Percentiles rank a stretch among this genome's conserved stretches.
These are phyloP conservation scores for Chernovozyma sophiae-reginae DNA, from an alignment of 1,139 yeast genomes.

Conservation along the genomic window DNA sequence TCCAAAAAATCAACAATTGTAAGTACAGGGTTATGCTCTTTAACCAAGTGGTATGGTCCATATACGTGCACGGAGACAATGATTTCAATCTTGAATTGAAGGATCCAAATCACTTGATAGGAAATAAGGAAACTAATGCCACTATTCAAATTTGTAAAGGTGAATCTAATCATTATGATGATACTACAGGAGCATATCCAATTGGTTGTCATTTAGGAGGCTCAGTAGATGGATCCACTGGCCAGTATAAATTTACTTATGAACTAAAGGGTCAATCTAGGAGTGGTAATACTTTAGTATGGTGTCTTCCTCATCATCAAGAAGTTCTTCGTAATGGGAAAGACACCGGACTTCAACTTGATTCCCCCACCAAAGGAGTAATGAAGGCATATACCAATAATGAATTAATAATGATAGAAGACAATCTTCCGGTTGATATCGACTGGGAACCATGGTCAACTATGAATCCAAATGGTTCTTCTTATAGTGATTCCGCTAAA, in stretches of 20 bases:
- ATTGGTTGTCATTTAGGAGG: slow-evolving; percentile 23
- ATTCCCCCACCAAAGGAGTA: slow-evolving; percentile 65
- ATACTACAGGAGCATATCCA: slow-evolving; percentile 42
- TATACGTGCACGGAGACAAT: slow-evolving; percentile 31
- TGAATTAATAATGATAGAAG: slow-evolving; percentile 44
- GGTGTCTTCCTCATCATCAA: slow-evolving; percentile 69
- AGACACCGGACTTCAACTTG: slow-evolving; percentile 41
- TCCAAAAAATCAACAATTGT: slow-evolving; percentile 19
- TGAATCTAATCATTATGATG: slow-evolving; percentile 43
- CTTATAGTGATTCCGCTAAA: slow-evolving; percentile 38
- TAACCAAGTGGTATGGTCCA: slow-evolving; percentile 40
- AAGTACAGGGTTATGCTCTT: slow-evolving; percentile 34
- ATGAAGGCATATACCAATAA: slow-evolving; percentile 58
- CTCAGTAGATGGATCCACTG: slow-evolving; percentile 19
- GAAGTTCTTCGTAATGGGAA: slow-evolving; percentile 30
- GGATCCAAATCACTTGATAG: slow-evolving; percentile 54
- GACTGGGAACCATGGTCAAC: slow-evolving; percentile 60
- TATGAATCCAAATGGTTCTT: slow-evolving; percentile 22
- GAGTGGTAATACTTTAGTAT: slow-evolving; percentile 33
- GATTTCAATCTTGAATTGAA: slow-evolving; percentile 34
- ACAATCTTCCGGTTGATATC: slow-evolving; percentile 45
- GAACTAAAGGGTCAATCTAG: slow-evolving; percentile 26
- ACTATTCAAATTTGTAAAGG: slow-evolving; percentile 48
- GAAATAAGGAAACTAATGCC: slow-evolving; percentile 25
- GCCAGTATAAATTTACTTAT: slow-evolving; percentile 29